Conservation (phyloP, 306 rosid species). For the Vigna mungo region DNA sequence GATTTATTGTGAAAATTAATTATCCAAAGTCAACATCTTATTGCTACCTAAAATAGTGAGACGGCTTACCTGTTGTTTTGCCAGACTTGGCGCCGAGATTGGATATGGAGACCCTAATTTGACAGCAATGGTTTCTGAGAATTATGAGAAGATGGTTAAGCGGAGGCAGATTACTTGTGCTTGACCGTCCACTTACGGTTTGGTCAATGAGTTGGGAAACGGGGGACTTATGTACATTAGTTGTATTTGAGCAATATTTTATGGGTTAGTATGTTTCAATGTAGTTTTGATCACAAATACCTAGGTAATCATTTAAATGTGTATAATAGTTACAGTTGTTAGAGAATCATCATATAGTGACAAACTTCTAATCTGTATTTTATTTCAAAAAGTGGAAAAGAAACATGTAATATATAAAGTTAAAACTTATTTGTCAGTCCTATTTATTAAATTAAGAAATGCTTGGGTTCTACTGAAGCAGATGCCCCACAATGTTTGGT, state of each 20-base stretch:
- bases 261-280: slow-evolving; percentile 30
- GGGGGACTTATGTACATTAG: slow-evolving; percentile 42
- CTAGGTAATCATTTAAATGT: slow-evolving; percentile 42
- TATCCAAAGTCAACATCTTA: not conserved
- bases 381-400: slow-evolving; percentile 24
- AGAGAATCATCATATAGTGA: slow-evolving; percentile 34
- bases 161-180: slow-evolving; percentile 84
- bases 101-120: slow-evolving; percentile 93
- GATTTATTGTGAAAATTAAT: slow-evolving; percentile 14
- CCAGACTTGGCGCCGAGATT: slow-evolving; percentile 76
- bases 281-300: slow-evolving; percentile 36
- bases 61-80: slow-evolving; percentile 42
- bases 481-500: not conserved
- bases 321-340: slow-evolving; percentile 40
- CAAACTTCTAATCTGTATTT: slow-evolving; percentile 42
- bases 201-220: slow-evolving; percentile 20
- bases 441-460: slow-evolving; percentile 3
- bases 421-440: slow-evolving; percentile 9
- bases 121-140: slow-evolving; percentile 90
- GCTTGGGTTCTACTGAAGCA: not conserved
- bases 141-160: slow-evolving; percentile 82
- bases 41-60: slow-evolving; percentile 1
- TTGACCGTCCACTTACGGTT: slow-evolving; percentile 45
- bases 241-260: slow-evolving; percentile 43
- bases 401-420: slow-evolving; percentile 39